Evolutionary conservation across 1,284 basidiomycete genomes (phyloP), one percentile per base, ranked within the genome.

Genomic region (Golubevia sp.): DNA sequence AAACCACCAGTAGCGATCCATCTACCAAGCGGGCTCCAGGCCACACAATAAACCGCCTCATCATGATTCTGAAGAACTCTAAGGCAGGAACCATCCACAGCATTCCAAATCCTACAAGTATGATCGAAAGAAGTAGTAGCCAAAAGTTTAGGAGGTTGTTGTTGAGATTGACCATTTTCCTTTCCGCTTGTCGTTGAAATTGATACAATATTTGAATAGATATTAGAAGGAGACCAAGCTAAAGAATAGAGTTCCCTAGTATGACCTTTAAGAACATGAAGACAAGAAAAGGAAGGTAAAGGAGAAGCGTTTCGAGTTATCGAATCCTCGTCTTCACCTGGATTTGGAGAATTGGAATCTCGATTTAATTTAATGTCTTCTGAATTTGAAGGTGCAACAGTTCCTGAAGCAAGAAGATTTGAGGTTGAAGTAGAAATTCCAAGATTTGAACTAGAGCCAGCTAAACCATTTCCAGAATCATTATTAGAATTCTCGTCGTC

Each of bases 91-190:
- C 81, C 81, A 18, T 63, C 73, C 55, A 82, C 79, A 44, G 66
- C 79, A 44, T 83, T 80, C 81, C 81, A 83, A 0, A 83, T 61
- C 15, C 81, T 64, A 5, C 75, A 76, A 0, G 79, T 83, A 56
- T 73, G 66, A 61, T 83, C 81, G 23, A 80, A 82, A 13, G 74
- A 74, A 24, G 76, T 70, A 44, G 81, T 80, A 4, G 81, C 81
- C 4, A 83, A 64, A 66, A 82, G 73, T n/a, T 76, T 67, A 6
- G 80, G 80, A 58, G 73, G 70, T 8, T 68, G 65, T 21, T 73
- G 67, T 18, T 77, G 62, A 2, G 68, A 51, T 15, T 73, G 72
- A 23, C 73, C 71, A 4, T 75, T 73, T 2, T 21, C 27, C n/a
- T n/a, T n/a, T n/a, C n/a, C n/a, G n/a, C n/a, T n/a, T n/a, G n/a